These are phyloP conservation scores for Blastomyces silverae DNA, from an alignment of 2,329 filamentous ascomycete genomes.

Conservation along the genomic window DNA sequence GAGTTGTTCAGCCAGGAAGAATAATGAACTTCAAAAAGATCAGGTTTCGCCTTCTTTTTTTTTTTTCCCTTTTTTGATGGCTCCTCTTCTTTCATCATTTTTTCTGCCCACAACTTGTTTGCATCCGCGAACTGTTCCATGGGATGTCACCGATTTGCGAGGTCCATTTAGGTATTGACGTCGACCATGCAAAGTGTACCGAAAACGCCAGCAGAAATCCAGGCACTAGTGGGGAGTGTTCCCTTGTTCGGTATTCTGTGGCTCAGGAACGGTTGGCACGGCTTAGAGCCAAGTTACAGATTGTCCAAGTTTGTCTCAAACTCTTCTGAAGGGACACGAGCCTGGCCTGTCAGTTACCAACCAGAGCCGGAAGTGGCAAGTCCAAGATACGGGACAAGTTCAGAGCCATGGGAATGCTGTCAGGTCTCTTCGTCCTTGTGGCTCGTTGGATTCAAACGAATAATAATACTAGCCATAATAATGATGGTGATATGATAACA, in stretches of 20 bases:
- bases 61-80: background rate
- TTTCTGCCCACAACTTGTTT: background rate
- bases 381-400: background rate
- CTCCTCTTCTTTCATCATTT: background rate
- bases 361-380: background rate
- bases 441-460: background rate
- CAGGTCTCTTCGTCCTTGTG: background rate
- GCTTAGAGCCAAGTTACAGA: background rate
- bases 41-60: background rate
- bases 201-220: background rate
- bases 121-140: background rate
- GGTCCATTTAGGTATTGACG: background rate
- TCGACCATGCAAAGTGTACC: background rate
- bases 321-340: background rate
- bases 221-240: background rate
- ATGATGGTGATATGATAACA: background rate
- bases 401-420: background rate
- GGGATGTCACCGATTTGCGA: background rate
- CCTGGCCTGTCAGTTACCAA: background rate
- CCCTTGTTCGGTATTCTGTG: background rate
- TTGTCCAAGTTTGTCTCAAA: slow-evolving; percentile 1
- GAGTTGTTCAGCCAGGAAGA: too few species aligned
- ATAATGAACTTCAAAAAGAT: background rate
- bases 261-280: slow-evolving; percentile 1
- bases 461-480: background rate